Base-by-base conservation (phyloP, 192 early-diverging fungal species). In the Umbelopsis sp. region DNA sequence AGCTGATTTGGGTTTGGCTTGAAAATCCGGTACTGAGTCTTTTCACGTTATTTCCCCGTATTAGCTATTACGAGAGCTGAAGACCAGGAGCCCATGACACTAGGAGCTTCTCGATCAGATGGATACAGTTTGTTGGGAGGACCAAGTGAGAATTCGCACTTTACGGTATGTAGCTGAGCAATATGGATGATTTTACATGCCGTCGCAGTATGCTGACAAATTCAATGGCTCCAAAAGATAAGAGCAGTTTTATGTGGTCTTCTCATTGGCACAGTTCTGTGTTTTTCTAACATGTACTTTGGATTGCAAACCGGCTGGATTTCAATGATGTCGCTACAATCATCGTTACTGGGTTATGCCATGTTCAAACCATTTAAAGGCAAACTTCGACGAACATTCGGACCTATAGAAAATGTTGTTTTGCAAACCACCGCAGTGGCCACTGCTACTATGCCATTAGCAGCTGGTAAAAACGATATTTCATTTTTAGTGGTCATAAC, bases 221-320 rank as follows among this genome's bases (percentile, higher is more conserved):
- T 54, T 4, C 11, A n/a, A 24, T 52, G 32, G 7, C 20, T 72
- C 2, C 47, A 49, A 4, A 29, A 86, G 84, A 80, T 77, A 74
- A 76, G 86, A 20, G 72, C 87, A 2, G 82, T 91, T 0, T 41
- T 82, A 17, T 89, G 87, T 20, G 91, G 91, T 4, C 80, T 93
- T 29, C 31, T 80, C 20, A 89, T 93, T 54, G 91, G 91, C n/a
- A 81, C 86, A 10, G 66, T 93, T 14, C 70, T 93, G 49, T 91
- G 90, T 44, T 94, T 94, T 65, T 94, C 94, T 43, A 96, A 96
- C 78, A 88, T 94, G 81, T 96, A 94, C 78, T 92, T 95, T 73
- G 94, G 94, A 1, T 81, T 96, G 32, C 95, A 92, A 72, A 91
- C 89, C 45, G 90, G 90, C 0, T 94, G 91, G 90, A 90, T 91